Percentiles rank a stretch among this genome's conserved stretches.
Conservation (phyloP, 306 rosid genomes). For the Hippophae rhamnoides region DNA sequence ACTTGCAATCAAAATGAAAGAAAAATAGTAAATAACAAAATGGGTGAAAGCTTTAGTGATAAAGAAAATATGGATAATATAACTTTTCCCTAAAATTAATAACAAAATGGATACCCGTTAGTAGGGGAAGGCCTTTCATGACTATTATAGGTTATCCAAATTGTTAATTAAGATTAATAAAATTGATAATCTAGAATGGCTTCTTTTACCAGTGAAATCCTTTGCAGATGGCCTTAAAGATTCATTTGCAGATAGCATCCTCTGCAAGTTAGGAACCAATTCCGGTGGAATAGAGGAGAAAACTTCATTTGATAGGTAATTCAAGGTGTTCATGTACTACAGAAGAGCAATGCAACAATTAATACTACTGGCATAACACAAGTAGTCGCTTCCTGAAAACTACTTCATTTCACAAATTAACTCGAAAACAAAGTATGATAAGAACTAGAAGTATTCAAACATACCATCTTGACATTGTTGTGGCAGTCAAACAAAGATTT, state of each 20-base stretch:
- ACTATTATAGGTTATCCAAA: neutral
- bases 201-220: constrained; percentile 74
- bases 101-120: no score
- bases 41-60: no score
- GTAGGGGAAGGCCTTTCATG: no score
- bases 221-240: constrained; percentile 75
- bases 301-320: constrained; percentile 80
- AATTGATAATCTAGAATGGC: neutral
- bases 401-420: neutral
- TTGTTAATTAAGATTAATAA: constrained; percentile 5
- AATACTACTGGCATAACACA: neutral
- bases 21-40: no score
- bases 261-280: constrained; percentile 79
- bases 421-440: constrained; percentile 2
- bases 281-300: constrained; percentile 80
- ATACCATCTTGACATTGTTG: constrained; percentile 94
- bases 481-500: constrained; percentile 83
- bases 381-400: neutral
- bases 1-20: no score
- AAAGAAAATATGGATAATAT: no score
- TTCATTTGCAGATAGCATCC: constrained; percentile 87
- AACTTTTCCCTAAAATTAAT: no score
- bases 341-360: constrained; percentile 26
- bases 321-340: constrained; percentile 93
- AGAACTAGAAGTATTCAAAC: constrained; percentile 2